These are phyloP conservation scores for Colletotrichum tofieldiae DNA, from an alignment of 2,329 filamentous ascomycete species.

Conservation along the genomic window DNA sequence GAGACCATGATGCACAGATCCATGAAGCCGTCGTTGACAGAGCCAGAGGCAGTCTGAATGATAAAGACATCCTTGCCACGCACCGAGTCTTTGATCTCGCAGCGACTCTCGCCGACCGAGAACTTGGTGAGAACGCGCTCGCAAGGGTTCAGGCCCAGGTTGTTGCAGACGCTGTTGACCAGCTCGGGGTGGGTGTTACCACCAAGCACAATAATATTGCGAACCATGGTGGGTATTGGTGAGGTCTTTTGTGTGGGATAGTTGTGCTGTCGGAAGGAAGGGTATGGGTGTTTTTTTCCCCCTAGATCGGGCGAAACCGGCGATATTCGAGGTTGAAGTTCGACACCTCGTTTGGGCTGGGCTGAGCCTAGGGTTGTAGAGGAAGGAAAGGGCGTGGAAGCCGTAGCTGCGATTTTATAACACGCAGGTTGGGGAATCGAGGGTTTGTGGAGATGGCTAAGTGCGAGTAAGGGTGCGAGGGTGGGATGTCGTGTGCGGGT, in stretches of 20 bases:
- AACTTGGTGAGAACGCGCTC: slow-evolving; percentile 92
- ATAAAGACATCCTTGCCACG: slow-evolving; percentile 99
- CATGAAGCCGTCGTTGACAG: slow-evolving; percentile 96
- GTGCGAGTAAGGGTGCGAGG: slow-evolving; percentile 12
- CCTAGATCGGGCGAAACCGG: slow-evolving; percentile 39
- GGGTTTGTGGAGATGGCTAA: not conserved
- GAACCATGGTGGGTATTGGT: slow-evolving; percentile 76
- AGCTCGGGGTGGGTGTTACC: slow-evolving; percentile 94
- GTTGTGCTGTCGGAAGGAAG: not conserved
- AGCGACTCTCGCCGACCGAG: slow-evolving; percentile 93
- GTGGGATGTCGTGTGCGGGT: slow-evolving; percentile 31
- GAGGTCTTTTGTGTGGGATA: not conserved
- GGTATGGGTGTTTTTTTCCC: not conserved
- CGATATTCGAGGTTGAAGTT: slow-evolving; percentile 3
- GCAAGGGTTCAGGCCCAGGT: slow-evolving; percentile 88
- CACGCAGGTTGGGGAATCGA: slow-evolving; percentile 11
- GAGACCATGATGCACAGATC: slow-evolving; percentile 98
- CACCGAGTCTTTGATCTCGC: slow-evolving; percentile 96
- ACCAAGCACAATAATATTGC: slow-evolving; percentile 94
- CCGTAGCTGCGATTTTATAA: slow-evolving; percentile 1
- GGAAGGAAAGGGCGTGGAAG: not conserved
- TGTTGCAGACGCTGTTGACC: slow-evolving; percentile 88
- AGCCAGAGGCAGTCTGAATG: slow-evolving; percentile 92
- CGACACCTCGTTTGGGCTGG: not conserved
- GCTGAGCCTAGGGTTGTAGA: not conserved